Percentiles rank a stretch among this genome's conserved stretches.
Conservation (phyloP, 305 asterid species). For the Fraxinus velutina region DNA sequence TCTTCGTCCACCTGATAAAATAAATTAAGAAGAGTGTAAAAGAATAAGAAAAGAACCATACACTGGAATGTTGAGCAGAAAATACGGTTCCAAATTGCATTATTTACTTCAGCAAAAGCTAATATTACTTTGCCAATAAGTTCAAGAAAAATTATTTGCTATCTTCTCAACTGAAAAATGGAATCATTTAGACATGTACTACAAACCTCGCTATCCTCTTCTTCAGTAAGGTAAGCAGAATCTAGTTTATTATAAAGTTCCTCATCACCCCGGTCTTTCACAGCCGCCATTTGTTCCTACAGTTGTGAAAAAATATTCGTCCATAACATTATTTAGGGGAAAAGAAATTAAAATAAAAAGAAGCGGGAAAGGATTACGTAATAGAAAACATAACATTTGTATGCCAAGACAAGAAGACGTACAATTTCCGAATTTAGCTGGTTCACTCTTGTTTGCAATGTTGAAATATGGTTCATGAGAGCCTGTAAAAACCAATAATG, state of each 20-base stretch:
- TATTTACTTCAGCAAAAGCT: not conserved
- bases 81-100: not conserved
- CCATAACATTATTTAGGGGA: slow-evolving; percentile 6
- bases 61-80: not conserved
- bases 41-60: not conserved
- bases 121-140: not conserved
- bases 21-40: not conserved
- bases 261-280: slow-evolving; percentile 53
- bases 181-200: not conserved
- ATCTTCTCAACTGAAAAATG: not conserved
- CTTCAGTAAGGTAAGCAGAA: slow-evolving; percentile 62
- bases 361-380: not conserved
- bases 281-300: slow-evolving; percentile 71
- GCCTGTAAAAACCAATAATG: slow-evolving; percentile 48
- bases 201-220: slow-evolving; percentile 80
- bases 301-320: slow-evolving; percentile 14
- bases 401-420: slow-evolving; percentile 27
- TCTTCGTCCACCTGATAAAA: slow-evolving; percentile 59
- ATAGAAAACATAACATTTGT: not conserved
- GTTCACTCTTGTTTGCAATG: slow-evolving; percentile 52
- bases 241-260: slow-evolving; percentile 65
- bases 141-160: not conserved
- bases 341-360: not conserved
- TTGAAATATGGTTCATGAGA: slow-evolving; percentile 58
- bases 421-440: slow-evolving; percentile 71